Evolutionary conservation across 2,329 filamentous ascomycete species (phyloP).

Genomic region (Talaromyces sp.): DNA sequence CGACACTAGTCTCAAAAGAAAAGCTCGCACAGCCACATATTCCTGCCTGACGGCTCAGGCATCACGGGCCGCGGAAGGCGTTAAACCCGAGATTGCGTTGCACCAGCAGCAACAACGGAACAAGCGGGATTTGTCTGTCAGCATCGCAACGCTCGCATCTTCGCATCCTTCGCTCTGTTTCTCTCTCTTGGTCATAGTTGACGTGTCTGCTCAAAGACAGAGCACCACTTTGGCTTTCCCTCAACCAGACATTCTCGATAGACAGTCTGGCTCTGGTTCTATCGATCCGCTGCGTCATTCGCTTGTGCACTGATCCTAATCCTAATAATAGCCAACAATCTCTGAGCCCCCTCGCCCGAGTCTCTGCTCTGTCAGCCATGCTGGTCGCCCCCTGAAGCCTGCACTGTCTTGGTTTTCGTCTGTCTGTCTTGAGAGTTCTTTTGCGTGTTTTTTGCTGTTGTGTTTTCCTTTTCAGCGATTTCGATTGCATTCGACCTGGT

Average conservation of each 20-base stretch:
- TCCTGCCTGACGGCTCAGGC: background rate
- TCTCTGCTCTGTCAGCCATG: background rate
- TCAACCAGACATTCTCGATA: background rate
- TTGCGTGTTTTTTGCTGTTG: background rate
- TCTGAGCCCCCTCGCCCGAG: background rate
- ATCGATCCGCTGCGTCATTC: background rate
- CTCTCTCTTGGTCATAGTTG: background rate
- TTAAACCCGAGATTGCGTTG: background rate
- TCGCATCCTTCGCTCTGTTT: background rate
- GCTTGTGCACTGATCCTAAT: background rate
- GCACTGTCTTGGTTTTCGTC: background rate
- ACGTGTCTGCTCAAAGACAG: background rate
- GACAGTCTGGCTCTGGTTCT: background rate
- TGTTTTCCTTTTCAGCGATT: background rate
- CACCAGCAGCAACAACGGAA: background rate
- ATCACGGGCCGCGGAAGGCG: background rate
- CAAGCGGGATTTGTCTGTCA: background rate
- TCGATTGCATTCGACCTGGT: background rate
- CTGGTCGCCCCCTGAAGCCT: background rate
- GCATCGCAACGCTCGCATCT: background rate
- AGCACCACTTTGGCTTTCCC: too few species aligned
- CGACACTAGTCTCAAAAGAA: too few species aligned
- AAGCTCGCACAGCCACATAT: background rate
- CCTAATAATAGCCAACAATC: background rate
- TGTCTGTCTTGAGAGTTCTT: background rate